Base-by-base conservation (phyloP, 495 filamentous ascomycete genomes). In the Penicillium tannophilum region DNA sequence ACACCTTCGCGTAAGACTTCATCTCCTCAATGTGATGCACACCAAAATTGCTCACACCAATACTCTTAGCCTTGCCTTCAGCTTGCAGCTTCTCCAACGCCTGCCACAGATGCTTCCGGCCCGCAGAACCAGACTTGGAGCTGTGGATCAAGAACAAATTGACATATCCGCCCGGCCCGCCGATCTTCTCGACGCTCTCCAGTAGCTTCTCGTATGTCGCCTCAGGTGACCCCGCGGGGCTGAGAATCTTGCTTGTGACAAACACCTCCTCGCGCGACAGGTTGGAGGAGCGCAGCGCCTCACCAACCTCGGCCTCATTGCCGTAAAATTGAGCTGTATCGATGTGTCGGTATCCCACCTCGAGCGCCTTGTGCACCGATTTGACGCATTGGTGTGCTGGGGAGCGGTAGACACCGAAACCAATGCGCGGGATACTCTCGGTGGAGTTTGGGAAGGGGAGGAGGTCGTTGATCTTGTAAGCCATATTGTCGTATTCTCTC, bases 1-100 rank as follows among this genome's bases (percentile, higher is more conserved):
- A 87, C 4, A 84, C 76, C 58, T 79, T 79, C 19, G 86, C 84
- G 71, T 81, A 86, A 12, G 65, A 60, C 71, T 82, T 86, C 80
- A 90, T 71, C 63, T 85, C 80, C 63, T 87, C 81, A 50, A 88
- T 82, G 56, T 86, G 81, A 28, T 73, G 67, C 41, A 84, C 80
- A 2, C 83, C 88, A 65, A 82, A 90, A 63, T 90, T 91, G 67
- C 85, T 87, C 24, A 91, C 88, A 0, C 88, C 88, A 65, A 90
- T 89, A 48, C 72, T 79, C 73, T 77, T 84, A 26, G 81, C 75
- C 52, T 76, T 81, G 10, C 86, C 86, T 58, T 87, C 82, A 47
- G 75, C 73, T 39, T 80, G 69, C 54, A 87, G 63, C 63, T 71
- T 80, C 72, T 90, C 88, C 63, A 91, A 63, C 10, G 85, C 87